Conservation (phyloP, 2,329 filamentous ascomycete genomes). For the Aspergillus thermomutatus region DNA sequence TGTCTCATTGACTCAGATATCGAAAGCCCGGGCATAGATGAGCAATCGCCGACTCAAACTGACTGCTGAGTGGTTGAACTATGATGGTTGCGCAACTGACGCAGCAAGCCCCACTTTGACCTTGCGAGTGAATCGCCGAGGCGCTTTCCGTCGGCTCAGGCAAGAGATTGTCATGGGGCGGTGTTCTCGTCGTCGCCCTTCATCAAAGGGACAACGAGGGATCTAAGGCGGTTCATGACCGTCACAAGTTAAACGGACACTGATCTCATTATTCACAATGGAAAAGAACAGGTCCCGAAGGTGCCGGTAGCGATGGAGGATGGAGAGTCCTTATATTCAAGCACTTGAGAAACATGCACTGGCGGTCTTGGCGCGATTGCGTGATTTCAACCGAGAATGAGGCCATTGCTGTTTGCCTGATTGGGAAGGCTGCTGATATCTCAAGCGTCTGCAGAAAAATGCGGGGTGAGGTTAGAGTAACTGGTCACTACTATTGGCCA, state of each 20-base stretch:
- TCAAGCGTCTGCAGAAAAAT: background rate
- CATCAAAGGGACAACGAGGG: background rate
- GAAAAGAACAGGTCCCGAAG: slow-evolving; percentile 1
- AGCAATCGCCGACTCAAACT: background rate
- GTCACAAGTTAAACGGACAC: background rate
- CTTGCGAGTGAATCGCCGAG: slow-evolving; percentile 2
- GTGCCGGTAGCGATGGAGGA: slow-evolving; percentile 15
- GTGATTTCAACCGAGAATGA: slow-evolving; percentile 22
- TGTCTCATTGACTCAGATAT: background rate
- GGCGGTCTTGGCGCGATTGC: slow-evolving; percentile 33
- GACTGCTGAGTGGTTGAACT: background rate
- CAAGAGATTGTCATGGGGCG: background rate
- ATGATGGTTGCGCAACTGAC: slow-evolving; percentile 5
- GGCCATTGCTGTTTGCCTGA: slow-evolving; percentile 2
- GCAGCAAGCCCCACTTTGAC: slow-evolving; percentile 21
- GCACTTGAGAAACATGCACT: slow-evolving; percentile 11
- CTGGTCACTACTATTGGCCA: background rate
- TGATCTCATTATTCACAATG: background rate
- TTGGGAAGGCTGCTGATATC: slow-evolving; percentile 1
- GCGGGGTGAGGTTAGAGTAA: background rate
- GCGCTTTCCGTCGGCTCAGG: slow-evolving; percentile 23
- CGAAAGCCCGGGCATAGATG: background rate
- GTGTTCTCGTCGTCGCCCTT: slow-evolving; percentile 8
- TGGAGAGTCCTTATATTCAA: slow-evolving; percentile 27
- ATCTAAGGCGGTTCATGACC: background rate